A percentile compares a stretch with the other conserved stretches of the same genome.
Evolutionary conservation across 139 green algal genomes (phyloP).

Genomic region (Picochlorum sp.): DNA sequence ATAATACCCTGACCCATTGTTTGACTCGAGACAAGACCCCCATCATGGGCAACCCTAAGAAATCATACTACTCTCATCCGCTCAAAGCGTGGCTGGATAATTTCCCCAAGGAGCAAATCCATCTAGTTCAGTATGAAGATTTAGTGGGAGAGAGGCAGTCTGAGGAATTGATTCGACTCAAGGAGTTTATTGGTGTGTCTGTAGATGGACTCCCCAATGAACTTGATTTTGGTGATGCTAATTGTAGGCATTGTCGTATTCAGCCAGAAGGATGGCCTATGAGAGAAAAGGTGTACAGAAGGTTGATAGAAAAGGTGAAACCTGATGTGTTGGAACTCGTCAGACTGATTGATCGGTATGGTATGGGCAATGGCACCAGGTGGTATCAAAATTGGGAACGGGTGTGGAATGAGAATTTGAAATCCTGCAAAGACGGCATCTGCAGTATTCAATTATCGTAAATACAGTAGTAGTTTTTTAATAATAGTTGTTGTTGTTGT

Average conservation of each 20-base stretch:
- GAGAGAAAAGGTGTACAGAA: background rate
- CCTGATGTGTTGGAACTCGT: background rate
- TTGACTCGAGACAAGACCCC: background rate
- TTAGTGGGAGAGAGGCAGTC: constrained; percentile 3
- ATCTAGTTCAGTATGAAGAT: constrained; percentile 15
- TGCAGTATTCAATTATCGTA: constrained; percentile 11
- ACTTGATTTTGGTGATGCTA: background rate
- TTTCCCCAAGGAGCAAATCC: constrained; percentile 6
- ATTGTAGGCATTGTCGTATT: constrained; percentile 3
- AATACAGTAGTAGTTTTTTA: too few relatives aligned
- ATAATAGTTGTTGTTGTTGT: too few relatives aligned
- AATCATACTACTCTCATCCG: constrained; percentile 7
- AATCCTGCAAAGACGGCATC: background rate
- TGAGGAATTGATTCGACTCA: constrained; percentile 5
- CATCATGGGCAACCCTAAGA: constrained; percentile 2
- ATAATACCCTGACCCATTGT: background rate
- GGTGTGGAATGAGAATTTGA: background rate
- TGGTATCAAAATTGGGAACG: constrained; percentile 7
- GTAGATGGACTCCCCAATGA: background rate
- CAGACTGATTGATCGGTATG: background rate
- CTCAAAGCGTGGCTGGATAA: constrained; percentile 11
- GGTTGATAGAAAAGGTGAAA: background rate
- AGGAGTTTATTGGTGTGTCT: constrained; percentile 12
- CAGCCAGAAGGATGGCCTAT: constrained; percentile 13
- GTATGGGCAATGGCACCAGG: constrained; percentile 4